Conservation (phyloP, 331 rosid species). For the Ulmus americana region DNA sequence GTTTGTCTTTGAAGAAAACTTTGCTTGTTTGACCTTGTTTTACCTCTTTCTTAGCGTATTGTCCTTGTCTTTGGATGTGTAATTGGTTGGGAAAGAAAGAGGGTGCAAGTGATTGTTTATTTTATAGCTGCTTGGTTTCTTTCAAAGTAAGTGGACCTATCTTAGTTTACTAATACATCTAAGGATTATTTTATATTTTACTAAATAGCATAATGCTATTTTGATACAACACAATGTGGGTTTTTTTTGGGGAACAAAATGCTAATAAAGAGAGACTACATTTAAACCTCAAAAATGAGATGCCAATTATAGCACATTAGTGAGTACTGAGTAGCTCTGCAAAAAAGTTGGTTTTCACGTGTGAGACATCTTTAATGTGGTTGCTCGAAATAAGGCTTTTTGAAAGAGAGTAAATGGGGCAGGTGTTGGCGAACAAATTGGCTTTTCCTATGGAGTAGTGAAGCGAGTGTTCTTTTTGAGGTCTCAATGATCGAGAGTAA, state of each 20-base stretch:
- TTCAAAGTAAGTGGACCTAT: background rate
- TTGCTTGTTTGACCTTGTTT: background rate
- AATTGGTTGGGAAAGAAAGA: background rate
- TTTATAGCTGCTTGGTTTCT: background rate
- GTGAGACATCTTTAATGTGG: slow-evolving; percentile 25
- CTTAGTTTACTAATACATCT: too few species aligned
- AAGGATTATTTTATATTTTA: background rate
- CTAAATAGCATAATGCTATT: too few species aligned
- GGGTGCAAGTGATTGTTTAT: background rate
- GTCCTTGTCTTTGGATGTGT: slow-evolving; percentile 3
- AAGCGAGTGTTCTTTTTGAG: slow-evolving; percentile 33
- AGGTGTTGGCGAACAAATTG: slow-evolving; percentile 19
- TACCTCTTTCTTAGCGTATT: background rate
- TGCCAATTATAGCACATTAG: too few species aligned
- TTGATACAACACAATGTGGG: too few species aligned
- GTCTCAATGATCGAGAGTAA: slow-evolving; percentile 21
- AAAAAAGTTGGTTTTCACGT: slow-evolving; percentile 16
- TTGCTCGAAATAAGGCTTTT: slow-evolving; percentile 19
- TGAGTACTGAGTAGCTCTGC: slow-evolving; percentile 2
- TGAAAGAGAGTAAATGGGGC: slow-evolving; percentile 3
- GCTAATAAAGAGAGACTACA: too few species aligned
- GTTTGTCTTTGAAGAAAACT: slow-evolving; percentile 12
- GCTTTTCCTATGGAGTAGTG: slow-evolving; percentile 30
- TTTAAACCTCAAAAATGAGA: too few species aligned
- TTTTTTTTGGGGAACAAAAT: too few species aligned